These are phyloP conservation scores for Musa schizocarpa DNA, from an alignment of 176 grass and related monocot genomes.

Conservation along the genomic window DNA sequence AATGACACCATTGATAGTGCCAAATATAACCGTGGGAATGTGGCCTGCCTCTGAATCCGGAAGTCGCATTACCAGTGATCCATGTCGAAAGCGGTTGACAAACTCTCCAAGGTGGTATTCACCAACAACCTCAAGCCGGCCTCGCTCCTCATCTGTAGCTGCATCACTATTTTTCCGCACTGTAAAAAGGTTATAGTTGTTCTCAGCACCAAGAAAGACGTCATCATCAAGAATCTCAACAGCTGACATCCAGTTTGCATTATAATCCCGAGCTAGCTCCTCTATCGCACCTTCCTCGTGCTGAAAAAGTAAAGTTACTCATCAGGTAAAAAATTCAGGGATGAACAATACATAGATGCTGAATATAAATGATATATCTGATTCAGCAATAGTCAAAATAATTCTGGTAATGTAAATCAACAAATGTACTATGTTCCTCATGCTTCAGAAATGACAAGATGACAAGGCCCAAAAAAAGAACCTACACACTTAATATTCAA, in stretches of 20 bases:
- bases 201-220: slow-evolving; percentile 80
- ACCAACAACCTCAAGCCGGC: slow-evolving; percentile 67
- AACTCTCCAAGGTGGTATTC: slow-evolving; percentile 94
- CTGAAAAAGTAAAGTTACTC: slow-evolving; percentile 21
- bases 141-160: slow-evolving; percentile 78
- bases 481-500: not conserved
- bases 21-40: slow-evolving; percentile 76
- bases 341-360: too few relatives aligned
- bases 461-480: too few relatives aligned
- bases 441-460: too few relatives aligned
- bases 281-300: slow-evolving; percentile 85
- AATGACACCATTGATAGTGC: slow-evolving; percentile 84
- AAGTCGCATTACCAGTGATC: slow-evolving; percentile 80
- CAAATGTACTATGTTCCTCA: too few relatives aligned
- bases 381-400: not conserved
- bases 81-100: slow-evolving; percentile 71
- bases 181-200: slow-evolving; percentile 75
- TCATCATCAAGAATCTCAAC: slow-evolving; percentile 95
- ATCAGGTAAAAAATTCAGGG: too few relatives aligned
- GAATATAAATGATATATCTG: too few relatives aligned
- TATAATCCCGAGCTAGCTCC: slow-evolving; percentile 78
- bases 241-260: slow-evolving; percentile 90
- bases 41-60: slow-evolving; percentile 53
- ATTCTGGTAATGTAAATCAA: not conserved
- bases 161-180: slow-evolving; percentile 96